Evolutionary conservation across 441 rosid species (phyloP).

Genomic region (Breynia disticha): DNA sequence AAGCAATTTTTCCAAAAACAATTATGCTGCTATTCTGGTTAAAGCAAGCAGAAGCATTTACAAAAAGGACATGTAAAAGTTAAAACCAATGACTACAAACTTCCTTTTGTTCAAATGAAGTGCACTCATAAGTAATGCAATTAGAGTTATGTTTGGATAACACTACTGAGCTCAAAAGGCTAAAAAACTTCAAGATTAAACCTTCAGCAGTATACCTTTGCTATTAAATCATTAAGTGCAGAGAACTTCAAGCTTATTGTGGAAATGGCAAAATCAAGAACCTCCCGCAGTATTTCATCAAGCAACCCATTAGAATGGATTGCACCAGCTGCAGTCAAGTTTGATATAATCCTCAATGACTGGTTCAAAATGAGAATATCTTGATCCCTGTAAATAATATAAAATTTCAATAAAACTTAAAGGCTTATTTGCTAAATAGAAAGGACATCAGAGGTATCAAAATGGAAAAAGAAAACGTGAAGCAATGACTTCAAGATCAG

Average conservation of each 20-base stretch:
- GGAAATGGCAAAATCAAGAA: slow-evolving; percentile 55
- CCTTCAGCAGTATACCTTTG: slow-evolving; percentile 52
- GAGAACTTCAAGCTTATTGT: slow-evolving; percentile 54
- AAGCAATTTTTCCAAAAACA: too few species aligned
- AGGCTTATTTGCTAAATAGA: neutral
- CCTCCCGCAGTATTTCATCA: slow-evolving; percentile 58
- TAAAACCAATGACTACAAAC: too few species aligned
- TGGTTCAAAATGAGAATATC: slow-evolving; percentile 56
- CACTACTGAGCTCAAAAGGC: neutral
- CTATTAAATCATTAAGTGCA: slow-evolving; percentile 47
- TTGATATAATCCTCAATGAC: slow-evolving; percentile 76
- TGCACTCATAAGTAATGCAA: neutral
- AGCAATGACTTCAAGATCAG: too few species aligned
- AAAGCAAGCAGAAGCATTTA: too few species aligned
- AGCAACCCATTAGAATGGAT: slow-evolving; percentile 40
- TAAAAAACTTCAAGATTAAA: neutral
- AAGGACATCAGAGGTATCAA: neutral
- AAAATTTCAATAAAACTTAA: neutral
- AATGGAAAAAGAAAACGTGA: neutral
- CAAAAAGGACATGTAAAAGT: too few species aligned
- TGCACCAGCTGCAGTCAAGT: slow-evolving; percentile 72
- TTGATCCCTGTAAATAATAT: slow-evolving; percentile 86
- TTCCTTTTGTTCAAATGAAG: neutral
- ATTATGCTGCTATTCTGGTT: too few species aligned
- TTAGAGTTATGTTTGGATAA: neutral